Evolutionary conservation across 371 early-diverging fungal species (phyloP).

Genomic region (Lichtheimia ramosa): DNA sequence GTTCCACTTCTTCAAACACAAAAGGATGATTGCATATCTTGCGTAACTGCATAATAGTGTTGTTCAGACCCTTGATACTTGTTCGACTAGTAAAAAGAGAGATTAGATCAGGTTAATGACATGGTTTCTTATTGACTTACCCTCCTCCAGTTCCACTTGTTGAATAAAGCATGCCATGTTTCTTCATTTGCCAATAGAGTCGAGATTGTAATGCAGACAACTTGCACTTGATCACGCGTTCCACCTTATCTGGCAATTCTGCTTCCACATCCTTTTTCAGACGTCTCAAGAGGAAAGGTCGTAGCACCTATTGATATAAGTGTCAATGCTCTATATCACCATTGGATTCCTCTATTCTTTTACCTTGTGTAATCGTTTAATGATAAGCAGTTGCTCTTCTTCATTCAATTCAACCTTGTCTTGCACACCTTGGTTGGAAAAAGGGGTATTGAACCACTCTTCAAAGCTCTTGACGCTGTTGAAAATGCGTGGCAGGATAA

Average conservation of each 20-base stretch:
- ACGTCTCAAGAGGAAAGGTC: slow-evolving; percentile 97
- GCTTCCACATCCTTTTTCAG: slow-evolving; percentile 99
- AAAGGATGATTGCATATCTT: slow-evolving; percentile 99
- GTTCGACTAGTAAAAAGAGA: slow-evolving; percentile 34
- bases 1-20: slow-evolving; percentile 96
- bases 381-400: slow-evolving; percentile 97
- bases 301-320: too few relatives aligned
- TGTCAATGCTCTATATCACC: too few relatives aligned
- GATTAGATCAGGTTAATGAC: neutral
- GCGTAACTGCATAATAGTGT: slow-evolving; percentile 98
- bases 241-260: slow-evolving; percentile 98
- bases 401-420: slow-evolving; percentile 91
- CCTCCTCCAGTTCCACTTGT: slow-evolving; percentile 17
- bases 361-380: slow-evolving; percentile 94
- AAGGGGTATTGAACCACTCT: slow-evolving; percentile 98
- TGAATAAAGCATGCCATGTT: slow-evolving; percentile 65
- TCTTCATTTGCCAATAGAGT: slow-evolving; percentile 79
- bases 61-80: slow-evolving; percentile 88
- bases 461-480: slow-evolving; percentile 95
- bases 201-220: slow-evolving; percentile 83
- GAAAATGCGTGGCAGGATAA: slow-evolving; percentile 96
- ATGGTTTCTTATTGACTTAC: neutral
- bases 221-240: slow-evolving; percentile 94
- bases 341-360: neutral
- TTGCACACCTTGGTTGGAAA: slow-evolving; percentile 83